Percentiles rank a stretch among this genome's conserved stretches.
Evolutionary conservation across 1,139 yeast genomes (phyloP).

Genomic region (Torulaspora pretoriensis): DNA sequence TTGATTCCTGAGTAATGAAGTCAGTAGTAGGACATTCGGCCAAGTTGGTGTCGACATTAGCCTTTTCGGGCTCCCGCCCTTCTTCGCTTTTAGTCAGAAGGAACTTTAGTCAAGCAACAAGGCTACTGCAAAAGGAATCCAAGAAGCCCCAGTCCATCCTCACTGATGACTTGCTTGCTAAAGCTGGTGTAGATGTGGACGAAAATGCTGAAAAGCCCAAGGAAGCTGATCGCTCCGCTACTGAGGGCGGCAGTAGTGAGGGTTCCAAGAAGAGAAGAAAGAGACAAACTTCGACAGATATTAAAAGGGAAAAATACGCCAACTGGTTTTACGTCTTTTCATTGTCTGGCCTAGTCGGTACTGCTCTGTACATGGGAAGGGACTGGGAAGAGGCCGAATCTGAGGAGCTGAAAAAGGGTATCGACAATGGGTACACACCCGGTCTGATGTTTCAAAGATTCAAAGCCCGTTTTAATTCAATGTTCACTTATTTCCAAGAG

Average conservation of each 20-base stretch:
- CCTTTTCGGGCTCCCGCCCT: background rate
- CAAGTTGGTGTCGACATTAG: constrained; percentile 6
- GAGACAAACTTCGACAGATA: constrained; percentile 64
- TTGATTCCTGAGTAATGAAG: constrained; percentile 2
- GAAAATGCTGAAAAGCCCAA: constrained; percentile 17
- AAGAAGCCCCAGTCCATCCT: constrained; percentile 54
- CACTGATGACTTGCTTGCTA: constrained; percentile 74
- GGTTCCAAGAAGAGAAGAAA: constrained; percentile 38
- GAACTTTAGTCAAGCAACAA: constrained; percentile 3
- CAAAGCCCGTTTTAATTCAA: constrained; percentile 63
- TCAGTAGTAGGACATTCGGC: constrained; percentile 9
- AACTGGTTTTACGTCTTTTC: constrained; percentile 62
- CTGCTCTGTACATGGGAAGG: constrained; percentile 66
- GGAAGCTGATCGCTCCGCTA: constrained; percentile 10
- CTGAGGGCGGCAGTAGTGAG: constrained; percentile 19
- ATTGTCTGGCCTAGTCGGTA: constrained; percentile 60
- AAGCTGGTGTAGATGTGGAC: constrained; percentile 75
- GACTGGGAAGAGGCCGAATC: constrained; percentile 84
- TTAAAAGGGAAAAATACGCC: constrained; percentile 62
- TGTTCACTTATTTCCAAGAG: constrained; percentile 82
- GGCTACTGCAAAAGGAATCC: constrained; percentile 24
- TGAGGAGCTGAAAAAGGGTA: constrained; percentile 47
- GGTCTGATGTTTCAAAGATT: constrained; percentile 64
- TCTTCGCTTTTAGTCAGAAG: constrained; percentile 3
- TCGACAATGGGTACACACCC: constrained; percentile 68